Evolutionary conservation across 2,329 filamentous ascomycete species (phyloP), one percentile per base, ranked within the genome.

Genomic region (Fusarium foetens): DNA sequence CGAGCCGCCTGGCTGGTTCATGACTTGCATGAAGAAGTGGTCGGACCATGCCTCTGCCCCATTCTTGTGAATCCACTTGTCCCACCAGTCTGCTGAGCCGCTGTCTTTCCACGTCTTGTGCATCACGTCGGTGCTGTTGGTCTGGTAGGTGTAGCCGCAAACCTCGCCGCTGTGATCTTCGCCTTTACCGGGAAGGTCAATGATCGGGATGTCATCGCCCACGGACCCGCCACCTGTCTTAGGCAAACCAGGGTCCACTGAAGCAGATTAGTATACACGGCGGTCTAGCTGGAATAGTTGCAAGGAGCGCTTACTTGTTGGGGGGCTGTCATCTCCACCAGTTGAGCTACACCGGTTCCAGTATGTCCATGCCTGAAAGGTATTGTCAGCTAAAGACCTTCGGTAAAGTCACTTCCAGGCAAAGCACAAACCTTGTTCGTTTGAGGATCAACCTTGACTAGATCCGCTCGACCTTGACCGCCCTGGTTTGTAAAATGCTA

Each of bases 201-300:
- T 38, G 2, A 31, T 27, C 1, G 55, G 21, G 5, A 58, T 58
- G 11, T 58, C 55, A 5, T 58, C 55, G 1, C 55, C 55, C 9
- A 58, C 43, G 4, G 55, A 58, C 1, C 55, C 55, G 1, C 55
- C 55, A 1, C 55, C 55, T 16, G 55, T 49, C 17, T 58, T 51
- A 6, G 55, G 43, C 8, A 58, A 5, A 3, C 35, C 35, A 11
- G 55, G 55, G 5, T 58, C 43, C 21, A 13, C 43, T 51, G 8
- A 8, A 10, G 9, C 0, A 21, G 25, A 14, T 58, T 14, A 58
- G 23, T 14, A 27, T 36, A 13, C 12, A 29, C 0, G 19, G 19
- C 19, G 23, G 10, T 0, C 1, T 38, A 33, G n/a, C 29, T 29
- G 1, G 2, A 6, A 16, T 13, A 29, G 6, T 2, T 0, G 17